Evolutionary conservation across 345 rosid genomes (phyloP), one percentile per base, ranked within the genome.

Genomic region (Boechera divaricarpa): DNA sequence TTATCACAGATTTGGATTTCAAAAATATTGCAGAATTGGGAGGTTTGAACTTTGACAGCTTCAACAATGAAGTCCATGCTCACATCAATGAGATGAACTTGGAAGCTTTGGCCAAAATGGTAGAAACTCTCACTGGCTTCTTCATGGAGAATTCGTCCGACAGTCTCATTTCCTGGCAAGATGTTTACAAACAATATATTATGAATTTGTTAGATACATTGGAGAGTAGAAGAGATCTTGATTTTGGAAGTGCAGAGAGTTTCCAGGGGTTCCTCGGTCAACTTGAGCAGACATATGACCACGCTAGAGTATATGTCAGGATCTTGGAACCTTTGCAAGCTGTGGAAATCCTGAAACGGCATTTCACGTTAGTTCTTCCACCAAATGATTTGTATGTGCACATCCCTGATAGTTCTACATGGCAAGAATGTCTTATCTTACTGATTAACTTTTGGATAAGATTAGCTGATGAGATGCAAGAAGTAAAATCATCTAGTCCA

Each of bases 21-120:
- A 95, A 95, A 81, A 91, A 88, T 59, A 80, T 92, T 69, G 87
- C 88, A 3, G 86, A 77, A 71, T 79, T 89, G 68, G 86, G 84
- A 55, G 92, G 92, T 77, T 77, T 90, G 69, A 89, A 89, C 83
- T 72, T 88, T 67, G 81, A 84, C 79, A 79, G 79, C 73, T 86
- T 92, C 84, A 79, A 72, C 28, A 78, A 68, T 18, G 99, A 95
- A 86, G 85, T 95, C 51, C 88, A 72, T 79, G 80, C 83, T 26
- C 87, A 87, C 51, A 76, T 86, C 60, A 78, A 86, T 65, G 93
- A 91, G 67, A 41, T 38, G 75, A 86, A 75, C 79, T 65, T 95
- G 84, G 94, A 92, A 78, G 90, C 91, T 78, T 86, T 95, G 86
- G 93, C 99, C 69, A 81, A 80, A 76, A 85, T 95, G 96, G 98